phyloP scores from a whole-genome alignment of 805 yeast genomes.

The Cyberlindnera suaveolens region DNA sequence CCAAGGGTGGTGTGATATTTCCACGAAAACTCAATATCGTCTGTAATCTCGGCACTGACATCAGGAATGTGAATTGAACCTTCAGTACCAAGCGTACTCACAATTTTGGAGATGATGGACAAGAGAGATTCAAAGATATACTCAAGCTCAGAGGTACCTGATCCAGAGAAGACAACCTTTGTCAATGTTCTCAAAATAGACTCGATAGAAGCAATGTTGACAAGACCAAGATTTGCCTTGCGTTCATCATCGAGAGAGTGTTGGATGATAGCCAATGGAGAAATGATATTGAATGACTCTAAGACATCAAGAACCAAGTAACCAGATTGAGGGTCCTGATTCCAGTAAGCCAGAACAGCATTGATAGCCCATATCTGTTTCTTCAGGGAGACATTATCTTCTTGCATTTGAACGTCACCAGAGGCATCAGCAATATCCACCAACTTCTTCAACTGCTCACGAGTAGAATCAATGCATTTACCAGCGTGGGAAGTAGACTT shows the following conservation, averaged over 20 bases:
- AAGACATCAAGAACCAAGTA: conserved; percentile 50
- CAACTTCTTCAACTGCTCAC: conserved; percentile 30
- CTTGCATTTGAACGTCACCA: conserved; percentile 5
- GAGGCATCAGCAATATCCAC: conserved; percentile 13
- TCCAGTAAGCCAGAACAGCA: conserved; percentile 60
- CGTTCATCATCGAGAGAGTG: conserved; percentile 34
- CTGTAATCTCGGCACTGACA: conserved; percentile 23
- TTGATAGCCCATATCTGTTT: conserved; percentile 42
- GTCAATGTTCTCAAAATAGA: conserved; percentile 32
- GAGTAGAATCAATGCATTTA: conserved; percentile 41
- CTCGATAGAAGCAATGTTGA: conserved; percentile 42
- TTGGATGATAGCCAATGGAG: conserved; percentile 34
- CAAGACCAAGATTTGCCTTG: conserved; percentile 30
- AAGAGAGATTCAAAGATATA: conserved; percentile 24
- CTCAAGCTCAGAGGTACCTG: conserved; percentile 23
- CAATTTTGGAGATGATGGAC: conserved; percentile 16
- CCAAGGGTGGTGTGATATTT: conserved; percentile 33
- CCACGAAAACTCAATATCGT: conserved; percentile 33
- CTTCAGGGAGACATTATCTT: conserved; percentile 10
- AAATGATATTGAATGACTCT: conserved; percentile 38
- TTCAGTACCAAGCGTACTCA: conserved; percentile 10
- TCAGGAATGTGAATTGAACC: conserved; percentile 24
- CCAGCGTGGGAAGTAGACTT: conserved; percentile 79
- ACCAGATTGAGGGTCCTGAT: conserved; percentile 58
- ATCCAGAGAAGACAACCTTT: conserved; percentile 18